Evolutionary conservation across 2,329 filamentous ascomycete genomes (phyloP).

Genomic region (Moelleriella libera): DNA sequence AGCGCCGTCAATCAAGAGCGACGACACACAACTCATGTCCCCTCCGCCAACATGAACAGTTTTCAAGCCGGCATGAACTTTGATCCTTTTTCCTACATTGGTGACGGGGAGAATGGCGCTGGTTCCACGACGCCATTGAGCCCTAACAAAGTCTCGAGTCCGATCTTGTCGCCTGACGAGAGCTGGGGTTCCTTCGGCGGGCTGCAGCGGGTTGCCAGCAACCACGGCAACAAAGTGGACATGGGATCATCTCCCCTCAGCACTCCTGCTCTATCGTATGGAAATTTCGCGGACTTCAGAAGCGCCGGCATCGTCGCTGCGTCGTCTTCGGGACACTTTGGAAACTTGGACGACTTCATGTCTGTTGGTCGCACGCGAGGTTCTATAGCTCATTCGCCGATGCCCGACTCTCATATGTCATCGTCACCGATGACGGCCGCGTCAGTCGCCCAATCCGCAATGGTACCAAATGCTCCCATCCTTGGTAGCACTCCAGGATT

Average conservation of each 20-base stretch:
- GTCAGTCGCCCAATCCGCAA: conserved; percentile 7
- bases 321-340: conserved; percentile 15
- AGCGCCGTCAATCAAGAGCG: not conserved
- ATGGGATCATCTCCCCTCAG: conserved; percentile 10
- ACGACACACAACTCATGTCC: conserved; percentile 7
- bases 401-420: conserved; percentile 8
- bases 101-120: conserved; percentile 1
- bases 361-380: conserved; percentile 13
- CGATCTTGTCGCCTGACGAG: conserved; percentile 16
- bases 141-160: conserved; percentile 16
- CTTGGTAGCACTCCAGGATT: conserved; percentile 21
- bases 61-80: conserved; percentile 5
- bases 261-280: conserved; percentile 15
- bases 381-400: conserved; percentile 10
- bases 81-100: conserved; percentile 3
- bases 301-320: conserved; percentile 14
- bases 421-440: conserved; percentile 10
- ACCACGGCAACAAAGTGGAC: conserved; percentile 3
- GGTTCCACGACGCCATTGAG: conserved; percentile 5
- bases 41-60: conserved; percentile 10
- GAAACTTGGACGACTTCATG: conserved; percentile 19
- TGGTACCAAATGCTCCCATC: conserved; percentile 6
- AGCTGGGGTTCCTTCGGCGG: conserved; percentile 16
- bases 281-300: conserved; percentile 16
- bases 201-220: conserved; percentile 16